Base-by-base conservation (phyloP, 2,329 filamentous ascomycete species). In the Penicillium rolfsii region DNA sequence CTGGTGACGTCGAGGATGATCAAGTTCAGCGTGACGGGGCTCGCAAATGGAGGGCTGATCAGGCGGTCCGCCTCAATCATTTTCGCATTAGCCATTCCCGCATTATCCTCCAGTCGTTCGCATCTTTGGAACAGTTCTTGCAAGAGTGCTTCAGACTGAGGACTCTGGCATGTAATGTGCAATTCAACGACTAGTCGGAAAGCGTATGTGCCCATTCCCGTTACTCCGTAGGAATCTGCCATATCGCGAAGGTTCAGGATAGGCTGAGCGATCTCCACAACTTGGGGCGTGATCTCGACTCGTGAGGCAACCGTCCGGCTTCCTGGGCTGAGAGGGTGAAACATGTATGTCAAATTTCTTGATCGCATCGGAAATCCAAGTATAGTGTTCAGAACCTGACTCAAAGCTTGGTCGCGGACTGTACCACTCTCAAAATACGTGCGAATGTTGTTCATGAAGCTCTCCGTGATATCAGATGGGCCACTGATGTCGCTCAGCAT, bases 21-120 rank as follows among this genome's bases (percentile, higher is more conserved):
- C 45, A 70, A 26, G 35, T 67, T 70, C 41, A 70, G 55, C 9
- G 62, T 58, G n/a, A 70, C n/a, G 2, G 68, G 67, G 24, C 64
- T 70, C 1, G 67, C 52, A 41, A 70, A 70, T 9, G 66, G 58
- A 14, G 66, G 64, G 16, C 67, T 64, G 9, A 65, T 49, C 3
- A 66, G 30, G 52, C 24, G 55, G 54, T 70, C 68, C 1, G 59
- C 68, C 57, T 70, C 63, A 12, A 70, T 61, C n/a, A 70, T 33
- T 40, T 64, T 67, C 41, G 60, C 52, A 33, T 63, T 69, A 12
- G 62, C 68, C 66, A 69, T 65, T 7, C 67, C 68, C 2, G 40
- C 57, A 22, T 53, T 28, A 48, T 70, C 67, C 41, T 38, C 40
- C 1, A 64, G n/a, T 9, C 30, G 26, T 14, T 69, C 53, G 41